phyloP scores from a whole-genome alignment of 2,329 filamentous ascomycete species.

The Epichloe festucae region DNA sequence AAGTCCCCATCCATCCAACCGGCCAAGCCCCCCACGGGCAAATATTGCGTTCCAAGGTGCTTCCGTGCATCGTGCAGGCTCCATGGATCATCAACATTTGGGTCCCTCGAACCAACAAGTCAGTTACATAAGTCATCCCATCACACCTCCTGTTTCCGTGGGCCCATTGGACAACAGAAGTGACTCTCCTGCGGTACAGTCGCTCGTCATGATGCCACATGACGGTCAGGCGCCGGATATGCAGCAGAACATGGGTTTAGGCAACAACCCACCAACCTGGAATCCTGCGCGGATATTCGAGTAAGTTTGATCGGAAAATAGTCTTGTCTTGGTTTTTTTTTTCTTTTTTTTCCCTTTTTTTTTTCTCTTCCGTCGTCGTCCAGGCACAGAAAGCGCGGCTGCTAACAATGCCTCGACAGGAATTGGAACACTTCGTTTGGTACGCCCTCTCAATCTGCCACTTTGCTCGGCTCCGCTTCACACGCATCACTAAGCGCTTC shows the following conservation, averaged over 20 bases:
- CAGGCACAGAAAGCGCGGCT: background rate
- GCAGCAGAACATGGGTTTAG: conserved; percentile 42
- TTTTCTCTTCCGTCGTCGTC: too few species aligned
- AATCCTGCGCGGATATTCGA: conserved; percentile 83
- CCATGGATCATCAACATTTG: conserved; percentile 42
- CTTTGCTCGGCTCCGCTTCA: conserved; percentile 19
- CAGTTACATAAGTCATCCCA: conserved; percentile 58
- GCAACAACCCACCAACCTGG: conserved; percentile 59
- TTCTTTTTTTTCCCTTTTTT: too few species aligned
- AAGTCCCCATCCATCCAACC: conserved; percentile 54
- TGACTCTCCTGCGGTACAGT: conserved; percentile 61
- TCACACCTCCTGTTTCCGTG: conserved; percentile 68
- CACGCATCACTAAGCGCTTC: conserved; percentile 25
- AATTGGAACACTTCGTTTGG: conserved; percentile 95
- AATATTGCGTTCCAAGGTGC: conserved; percentile 33
- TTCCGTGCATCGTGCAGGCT: conserved; percentile 30
- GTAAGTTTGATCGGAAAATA: conserved; percentile 40
- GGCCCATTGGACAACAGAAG: conserved; percentile 61
- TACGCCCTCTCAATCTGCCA: conserved; percentile 36
- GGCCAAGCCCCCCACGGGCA: conserved; percentile 50
- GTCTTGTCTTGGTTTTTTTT: too few species aligned
- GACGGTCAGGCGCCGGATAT: conserved; percentile 40
- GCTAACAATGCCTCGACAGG: conserved; percentile 29
- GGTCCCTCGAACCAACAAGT: conserved; percentile 35
- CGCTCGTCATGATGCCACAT: conserved; percentile 58